Conservation (phyloP, 2,329 filamentous ascomycete genomes). For the Setomelanomma holmii region DNA sequence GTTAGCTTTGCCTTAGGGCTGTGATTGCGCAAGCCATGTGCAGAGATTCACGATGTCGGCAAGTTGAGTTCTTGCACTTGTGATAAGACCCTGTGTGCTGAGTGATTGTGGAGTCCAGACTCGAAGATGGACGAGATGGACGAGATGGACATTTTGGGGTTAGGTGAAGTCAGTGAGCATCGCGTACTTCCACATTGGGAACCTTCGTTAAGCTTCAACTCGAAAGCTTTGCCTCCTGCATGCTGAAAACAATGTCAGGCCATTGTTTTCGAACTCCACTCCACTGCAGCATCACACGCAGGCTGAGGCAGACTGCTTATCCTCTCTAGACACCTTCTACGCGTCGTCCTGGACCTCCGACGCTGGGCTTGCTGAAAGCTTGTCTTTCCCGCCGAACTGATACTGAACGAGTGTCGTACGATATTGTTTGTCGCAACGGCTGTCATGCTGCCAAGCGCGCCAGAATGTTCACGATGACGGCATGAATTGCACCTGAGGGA, state of each 20-base stretch:
- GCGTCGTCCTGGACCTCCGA: conserved; percentile 11
- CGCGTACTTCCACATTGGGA: conserved; percentile 21
- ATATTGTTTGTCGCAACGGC: conserved; percentile 40
- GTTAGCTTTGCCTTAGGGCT: conserved; percentile 35
- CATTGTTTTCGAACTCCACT: conserved; percentile 34
- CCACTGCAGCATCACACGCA: conserved; percentile 6
- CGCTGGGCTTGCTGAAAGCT: conserved; percentile 19
- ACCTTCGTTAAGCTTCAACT: not conserved
- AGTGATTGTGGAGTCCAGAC: conserved; percentile 14
- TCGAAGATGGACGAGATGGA: not conserved
- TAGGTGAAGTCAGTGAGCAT: conserved; percentile 1
- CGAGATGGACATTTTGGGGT: not conserved
- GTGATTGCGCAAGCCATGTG: conserved; percentile 32
- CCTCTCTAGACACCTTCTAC: not conserved
- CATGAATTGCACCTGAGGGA: conserved; percentile 33
- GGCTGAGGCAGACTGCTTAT: conserved; percentile 14
- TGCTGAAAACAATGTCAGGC: conserved; percentile 40
- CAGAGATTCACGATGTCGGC: conserved; percentile 23
- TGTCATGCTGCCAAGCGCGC: conserved; percentile 15
- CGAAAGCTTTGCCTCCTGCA: not conserved
- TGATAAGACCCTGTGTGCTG: conserved; percentile 11
- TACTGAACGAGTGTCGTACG: conserved; percentile 40
- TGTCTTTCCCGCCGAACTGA: conserved; percentile 24
- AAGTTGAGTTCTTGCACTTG: conserved; percentile 15
- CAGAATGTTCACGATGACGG: conserved; percentile 18